phyloP scores from a whole-genome alignment of 164 flowering plant genomes.

The Magnolia changhungtana region DNA sequence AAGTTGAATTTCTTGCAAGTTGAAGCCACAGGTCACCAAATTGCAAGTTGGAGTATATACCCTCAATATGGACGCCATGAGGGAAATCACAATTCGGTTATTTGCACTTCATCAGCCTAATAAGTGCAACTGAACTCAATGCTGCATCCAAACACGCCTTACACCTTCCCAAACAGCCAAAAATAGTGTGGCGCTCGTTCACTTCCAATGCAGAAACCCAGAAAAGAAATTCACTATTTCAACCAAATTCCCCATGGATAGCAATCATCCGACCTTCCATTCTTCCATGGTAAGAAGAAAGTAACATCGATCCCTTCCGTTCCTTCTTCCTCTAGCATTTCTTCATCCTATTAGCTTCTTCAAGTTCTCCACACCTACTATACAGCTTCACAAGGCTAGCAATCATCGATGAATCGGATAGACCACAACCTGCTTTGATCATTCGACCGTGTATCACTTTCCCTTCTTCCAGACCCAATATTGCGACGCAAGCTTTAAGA shows the following conservation, averaged over 20 bases:
- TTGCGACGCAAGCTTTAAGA: constrained; percentile 5
- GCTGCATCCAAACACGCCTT: neutral
- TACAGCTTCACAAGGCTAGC: constrained; percentile 8
- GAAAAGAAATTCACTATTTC: too few relatives aligned
- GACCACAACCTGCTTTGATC: neutral
- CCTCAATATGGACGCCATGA: neutral
- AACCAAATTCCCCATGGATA: neutral
- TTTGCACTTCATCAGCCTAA: neutral
- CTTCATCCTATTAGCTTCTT: constrained; percentile 2
- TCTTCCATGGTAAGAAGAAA: neutral
- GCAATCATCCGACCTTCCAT: neutral
- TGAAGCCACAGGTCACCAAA: neutral
- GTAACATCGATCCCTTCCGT: neutral
- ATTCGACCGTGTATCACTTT: constrained; percentile 8
- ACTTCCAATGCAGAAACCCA: too few relatives aligned
- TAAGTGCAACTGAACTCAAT: neutral
- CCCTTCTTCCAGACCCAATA: constrained; percentile 9
- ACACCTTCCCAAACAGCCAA: neutral
- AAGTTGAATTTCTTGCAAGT: neutral
- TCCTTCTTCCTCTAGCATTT: neutral
- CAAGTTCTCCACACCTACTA: constrained; percentile 1
- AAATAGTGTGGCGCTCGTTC: neutral
- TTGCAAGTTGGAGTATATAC: neutral
- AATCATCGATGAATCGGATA: too few relatives aligned
- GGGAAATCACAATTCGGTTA: too few relatives aligned